These are phyloP conservation scores for Amorphotheca resinae DNA, from an alignment of 495 filamentous ascomycete genomes.

Conservation along the genomic window DNA sequence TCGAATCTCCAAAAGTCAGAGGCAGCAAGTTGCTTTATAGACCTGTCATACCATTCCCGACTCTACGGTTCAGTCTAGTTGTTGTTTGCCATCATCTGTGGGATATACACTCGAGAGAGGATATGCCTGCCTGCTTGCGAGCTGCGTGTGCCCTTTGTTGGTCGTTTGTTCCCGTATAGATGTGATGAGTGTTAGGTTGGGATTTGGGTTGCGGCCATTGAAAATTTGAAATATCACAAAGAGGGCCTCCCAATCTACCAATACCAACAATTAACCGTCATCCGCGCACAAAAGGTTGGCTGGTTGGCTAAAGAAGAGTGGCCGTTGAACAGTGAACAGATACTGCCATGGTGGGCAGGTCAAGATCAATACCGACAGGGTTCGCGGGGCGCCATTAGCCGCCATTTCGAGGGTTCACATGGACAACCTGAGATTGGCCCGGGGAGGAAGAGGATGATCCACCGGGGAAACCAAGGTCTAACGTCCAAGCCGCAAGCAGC, in stretches of 20 bases:
- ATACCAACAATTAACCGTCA: slow-evolving; percentile 7
- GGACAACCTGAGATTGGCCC: slow-evolving; percentile 14
- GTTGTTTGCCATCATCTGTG: slow-evolving; percentile 19
- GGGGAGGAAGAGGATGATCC: slow-evolving; percentile 11
- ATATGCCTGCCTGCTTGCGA: slow-evolving; percentile 7
- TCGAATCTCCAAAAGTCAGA: slow-evolving; percentile 8
- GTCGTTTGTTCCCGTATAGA: slow-evolving; percentile 15
- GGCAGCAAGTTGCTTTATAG: slow-evolving; percentile 21
- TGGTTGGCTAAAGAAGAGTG: slow-evolving; percentile 5
- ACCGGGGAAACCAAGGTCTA: slow-evolving; percentile 4
- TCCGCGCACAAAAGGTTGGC: slow-evolving; percentile 1
- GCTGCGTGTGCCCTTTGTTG: slow-evolving; percentile 13
- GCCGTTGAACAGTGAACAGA: slow-evolving; percentile 6
- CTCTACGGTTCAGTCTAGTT: slow-evolving; percentile 10
- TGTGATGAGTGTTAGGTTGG: slow-evolving; percentile 15
- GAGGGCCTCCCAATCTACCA: slow-evolving; percentile 6
- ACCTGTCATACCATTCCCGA: slow-evolving; percentile 20
- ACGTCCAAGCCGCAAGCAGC: slow-evolving; percentile 1
- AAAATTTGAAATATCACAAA: slow-evolving; percentile 1
- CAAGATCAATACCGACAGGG: slow-evolving; percentile 14
- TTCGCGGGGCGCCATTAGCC: slow-evolving; percentile 1
- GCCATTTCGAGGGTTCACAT: slow-evolving; percentile 13
- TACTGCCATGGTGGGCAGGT: slow-evolving; percentile 7
- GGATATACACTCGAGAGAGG: slow-evolving; percentile 7
- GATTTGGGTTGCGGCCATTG: slow-evolving; percentile 4